These are phyloP conservation scores for Calonectria honghensis DNA, from an alignment of 2,329 filamentous ascomycete species.

Conservation along the genomic window DNA sequence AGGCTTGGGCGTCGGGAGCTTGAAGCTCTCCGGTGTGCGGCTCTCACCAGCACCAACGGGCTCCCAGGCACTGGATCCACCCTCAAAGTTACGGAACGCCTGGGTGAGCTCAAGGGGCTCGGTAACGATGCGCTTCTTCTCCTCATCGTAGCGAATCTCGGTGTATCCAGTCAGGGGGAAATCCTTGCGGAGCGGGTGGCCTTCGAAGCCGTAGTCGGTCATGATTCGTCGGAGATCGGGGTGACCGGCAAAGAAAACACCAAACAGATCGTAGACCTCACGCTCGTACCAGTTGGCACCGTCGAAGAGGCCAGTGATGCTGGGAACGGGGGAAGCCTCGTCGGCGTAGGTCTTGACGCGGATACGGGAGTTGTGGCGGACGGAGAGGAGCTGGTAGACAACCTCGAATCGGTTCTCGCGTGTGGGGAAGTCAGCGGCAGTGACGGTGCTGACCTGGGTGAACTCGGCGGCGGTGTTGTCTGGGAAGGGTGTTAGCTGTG, in stretches of 20 bases:
- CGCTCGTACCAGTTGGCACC: constrained; percentile 99
- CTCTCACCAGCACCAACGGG: constrained; percentile 81
- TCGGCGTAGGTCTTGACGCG: constrained; percentile 99
- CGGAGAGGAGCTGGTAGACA: constrained; percentile 96
- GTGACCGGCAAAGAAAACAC: constrained; percentile 96
- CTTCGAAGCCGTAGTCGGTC: constrained; percentile 99
- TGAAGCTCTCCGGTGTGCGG: constrained; percentile 90
- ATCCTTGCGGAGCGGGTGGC: constrained; percentile 97
- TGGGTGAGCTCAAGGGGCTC: constrained; percentile 98
- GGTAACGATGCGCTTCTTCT: constrained; percentile 99
- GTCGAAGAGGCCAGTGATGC: constrained; percentile 89
- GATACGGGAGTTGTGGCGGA: constrained; percentile 97
- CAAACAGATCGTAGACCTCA: constrained; percentile 98
- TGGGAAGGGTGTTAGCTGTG: constrained; percentile 55
- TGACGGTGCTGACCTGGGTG: constrained; percentile 94
- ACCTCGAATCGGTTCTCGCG: constrained; percentile 97
- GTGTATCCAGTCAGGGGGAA: constrained; percentile 99
- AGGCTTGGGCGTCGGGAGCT: constrained; percentile 95
- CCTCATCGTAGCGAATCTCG: constrained; percentile 97
- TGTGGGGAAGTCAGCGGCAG: constrained; percentile 96
- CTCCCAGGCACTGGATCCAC: constrained; percentile 84
- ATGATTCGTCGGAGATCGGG: constrained; percentile 97
- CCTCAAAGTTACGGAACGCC: constrained; percentile 98
- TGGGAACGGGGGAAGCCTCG: constrained; percentile 94
- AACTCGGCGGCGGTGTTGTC: constrained; percentile 98